These are phyloP conservation scores for Apostasia ramifera DNA, from an alignment of 106 monocot genomes.

Conservation along the genomic window DNA sequence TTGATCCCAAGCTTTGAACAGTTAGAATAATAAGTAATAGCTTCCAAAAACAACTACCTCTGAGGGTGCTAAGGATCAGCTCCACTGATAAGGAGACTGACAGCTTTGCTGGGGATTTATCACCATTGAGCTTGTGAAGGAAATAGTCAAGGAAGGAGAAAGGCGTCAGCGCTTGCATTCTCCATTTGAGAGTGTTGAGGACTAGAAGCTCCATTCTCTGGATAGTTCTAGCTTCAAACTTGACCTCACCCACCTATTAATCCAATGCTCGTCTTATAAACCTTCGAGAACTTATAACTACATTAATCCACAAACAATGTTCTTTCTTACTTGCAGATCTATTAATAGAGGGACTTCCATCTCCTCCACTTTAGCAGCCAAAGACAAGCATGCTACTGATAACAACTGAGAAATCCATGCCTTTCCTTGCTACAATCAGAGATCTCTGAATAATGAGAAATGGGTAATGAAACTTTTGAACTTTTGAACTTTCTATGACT, in stretches of 20 bases:
- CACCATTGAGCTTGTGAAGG: constrained; percentile 51
- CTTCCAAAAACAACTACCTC: constrained; percentile 38
- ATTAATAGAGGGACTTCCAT: constrained; percentile 51
- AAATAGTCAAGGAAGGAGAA: constrained; percentile 91
- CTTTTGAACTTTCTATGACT: not conserved
- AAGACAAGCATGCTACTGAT: constrained; percentile 77
- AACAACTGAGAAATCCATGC: constrained; percentile 81
- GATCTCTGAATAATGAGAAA: not conserved
- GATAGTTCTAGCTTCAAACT: constrained; percentile 74
- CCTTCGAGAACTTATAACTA: not conserved
- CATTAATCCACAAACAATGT: not conserved
- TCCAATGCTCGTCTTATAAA: not conserved
- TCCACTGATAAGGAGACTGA: constrained; percentile 32
- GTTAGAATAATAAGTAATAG: not conserved
- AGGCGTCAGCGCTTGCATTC: constrained; percentile 89
- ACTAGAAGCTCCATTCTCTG: constrained; percentile 97
- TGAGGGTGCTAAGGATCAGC: constrained; percentile 58
- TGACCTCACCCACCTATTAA: constrained; percentile 59
- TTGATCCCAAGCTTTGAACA: not conserved
- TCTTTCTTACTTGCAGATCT: constrained; percentile 60
- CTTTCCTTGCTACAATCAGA: constrained; percentile 46
- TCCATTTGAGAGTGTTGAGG: constrained; percentile 86
- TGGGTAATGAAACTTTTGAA: not conserved
- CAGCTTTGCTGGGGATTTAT: constrained; percentile 22
- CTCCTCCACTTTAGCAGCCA: constrained; percentile 87